Conservation (phyloP, 345 rosid genomes). For the Streptanthus diversifolius region DNA sequence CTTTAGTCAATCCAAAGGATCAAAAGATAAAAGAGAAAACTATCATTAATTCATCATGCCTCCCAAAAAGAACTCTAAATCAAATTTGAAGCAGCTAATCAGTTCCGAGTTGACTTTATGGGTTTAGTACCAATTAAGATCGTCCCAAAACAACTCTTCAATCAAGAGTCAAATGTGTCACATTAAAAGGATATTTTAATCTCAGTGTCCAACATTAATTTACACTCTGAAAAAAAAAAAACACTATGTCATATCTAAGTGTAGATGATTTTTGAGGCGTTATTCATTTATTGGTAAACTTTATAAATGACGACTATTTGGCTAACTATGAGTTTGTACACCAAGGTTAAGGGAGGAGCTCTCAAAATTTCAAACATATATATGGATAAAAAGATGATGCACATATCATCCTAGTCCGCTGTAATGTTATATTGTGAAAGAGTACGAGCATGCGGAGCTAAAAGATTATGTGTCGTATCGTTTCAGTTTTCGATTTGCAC, state of each 20-base stretch:
- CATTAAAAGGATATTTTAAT: not conserved
- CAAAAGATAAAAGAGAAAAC: not conserved
- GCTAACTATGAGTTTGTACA: not conserved
- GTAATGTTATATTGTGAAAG: too few relatives aligned
- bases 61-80: conserved; percentile 9
- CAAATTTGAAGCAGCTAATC: not conserved
- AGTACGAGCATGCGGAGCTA: too few relatives aligned
- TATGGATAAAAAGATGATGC: not conserved
- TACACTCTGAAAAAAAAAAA: not conserved
- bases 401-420: not conserved
- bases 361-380: too few relatives aligned
- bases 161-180: conserved; percentile 1
- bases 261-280: too few relatives aligned
- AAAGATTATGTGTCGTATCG: not conserved
- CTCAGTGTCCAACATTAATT: not conserved
- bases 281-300: not conserved
- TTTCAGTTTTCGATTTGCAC: not conserved
- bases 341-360: too few relatives aligned
- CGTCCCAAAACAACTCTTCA: not conserved
- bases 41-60: not conserved
- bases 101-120: not conserved
- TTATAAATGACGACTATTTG: not conserved
- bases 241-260: too few relatives aligned
- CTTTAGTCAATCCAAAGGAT: conserved; percentile 18
- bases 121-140: conserved; percentile 8